Conservation (phyloP, 2,329 filamentous ascomycete genomes). For the Xylaria multiplex region DNA sequence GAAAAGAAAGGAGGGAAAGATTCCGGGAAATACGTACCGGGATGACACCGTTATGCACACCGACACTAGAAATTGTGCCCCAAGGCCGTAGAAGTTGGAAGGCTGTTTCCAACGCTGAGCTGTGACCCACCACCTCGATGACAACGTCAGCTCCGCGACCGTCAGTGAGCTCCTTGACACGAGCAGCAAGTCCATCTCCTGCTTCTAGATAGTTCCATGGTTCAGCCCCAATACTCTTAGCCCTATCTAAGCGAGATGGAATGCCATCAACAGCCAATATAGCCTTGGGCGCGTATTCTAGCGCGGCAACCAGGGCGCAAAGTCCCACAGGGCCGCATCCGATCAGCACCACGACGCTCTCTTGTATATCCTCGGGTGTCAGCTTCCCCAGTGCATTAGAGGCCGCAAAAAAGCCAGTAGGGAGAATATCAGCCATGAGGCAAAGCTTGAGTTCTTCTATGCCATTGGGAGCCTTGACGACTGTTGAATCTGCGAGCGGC, state of each 20-base stretch:
- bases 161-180: constrained; percentile 32
- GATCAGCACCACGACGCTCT: constrained; percentile 32
- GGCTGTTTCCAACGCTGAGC: constrained; percentile 35
- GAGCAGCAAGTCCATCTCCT: constrained; percentile 17
- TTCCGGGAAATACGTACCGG: background rate
- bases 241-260: constrained; percentile 23
- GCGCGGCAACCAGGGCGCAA: constrained; percentile 35
- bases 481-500: constrained; percentile 34
- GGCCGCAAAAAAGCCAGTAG: constrained; percentile 37
- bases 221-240: constrained; percentile 28
- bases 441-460: constrained; percentile 32
- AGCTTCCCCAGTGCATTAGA: constrained; percentile 26
- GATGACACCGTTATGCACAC: constrained; percentile 33
- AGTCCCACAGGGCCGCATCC: constrained; percentile 37
- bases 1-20: background rate
- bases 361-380: constrained; percentile 14
- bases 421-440: constrained; percentile 38
- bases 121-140: constrained; percentile 35
- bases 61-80: constrained; percentile 36
- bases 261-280: constrained; percentile 34
- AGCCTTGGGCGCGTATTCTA: constrained; percentile 33
- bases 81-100: constrained; percentile 33
- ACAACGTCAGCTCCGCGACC: constrained; percentile 35
- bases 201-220: constrained; percentile 33
- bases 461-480: constrained; percentile 27